Conservation (phyloP, 1,139 yeast species). For the Yamadazyma diospyri region DNA sequence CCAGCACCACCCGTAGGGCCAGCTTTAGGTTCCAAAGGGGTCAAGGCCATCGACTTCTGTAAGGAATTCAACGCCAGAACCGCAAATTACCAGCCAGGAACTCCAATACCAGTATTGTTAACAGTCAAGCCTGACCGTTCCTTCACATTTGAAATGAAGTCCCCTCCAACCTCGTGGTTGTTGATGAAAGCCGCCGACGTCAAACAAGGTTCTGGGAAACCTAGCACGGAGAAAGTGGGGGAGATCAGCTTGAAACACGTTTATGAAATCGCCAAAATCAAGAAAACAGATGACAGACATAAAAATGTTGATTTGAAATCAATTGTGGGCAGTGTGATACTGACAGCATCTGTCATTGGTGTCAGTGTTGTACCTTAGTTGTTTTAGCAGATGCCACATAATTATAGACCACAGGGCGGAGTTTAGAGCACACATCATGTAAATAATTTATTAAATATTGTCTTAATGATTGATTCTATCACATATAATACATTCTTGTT, state of each 20-base stretch:
- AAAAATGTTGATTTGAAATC: slow-evolving; percentile 66
- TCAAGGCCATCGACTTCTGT: slow-evolving; percentile 96
- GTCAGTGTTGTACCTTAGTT: slow-evolving; percentile 74
- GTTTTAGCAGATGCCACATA: not conserved
- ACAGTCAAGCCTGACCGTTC: slow-evolving; percentile 91
- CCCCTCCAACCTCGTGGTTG: slow-evolving; percentile 91
- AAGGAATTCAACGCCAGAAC: slow-evolving; percentile 98
- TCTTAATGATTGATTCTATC: slow-evolving; percentile 2
- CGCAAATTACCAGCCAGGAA: slow-evolving; percentile 78
- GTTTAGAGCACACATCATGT: slow-evolving; percentile 3
- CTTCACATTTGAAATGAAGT: slow-evolving; percentile 79
- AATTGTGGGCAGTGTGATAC: slow-evolving; percentile 77
- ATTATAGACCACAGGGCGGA: not conserved
- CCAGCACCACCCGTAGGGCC: slow-evolving; percentile 99
- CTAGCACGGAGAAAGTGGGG: slow-evolving; percentile 55
- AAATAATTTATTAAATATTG: slow-evolving; percentile 3
- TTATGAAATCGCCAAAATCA: slow-evolving; percentile 92
- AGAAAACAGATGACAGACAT: slow-evolving; percentile 82
- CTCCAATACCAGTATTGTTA: slow-evolving; percentile 83
- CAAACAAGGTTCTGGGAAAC: slow-evolving; percentile 71
- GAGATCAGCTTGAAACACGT: slow-evolving; percentile 80
- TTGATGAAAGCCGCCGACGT: slow-evolving; percentile 79
- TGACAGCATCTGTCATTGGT: slow-evolving; percentile 87
- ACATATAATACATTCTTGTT: slow-evolving; percentile 1
- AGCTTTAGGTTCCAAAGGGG: slow-evolving; percentile 97